Evolutionary conservation across 2,329 filamentous ascomycete species (phyloP).

Genomic region (Neofusicoccum umdonicola): DNA sequence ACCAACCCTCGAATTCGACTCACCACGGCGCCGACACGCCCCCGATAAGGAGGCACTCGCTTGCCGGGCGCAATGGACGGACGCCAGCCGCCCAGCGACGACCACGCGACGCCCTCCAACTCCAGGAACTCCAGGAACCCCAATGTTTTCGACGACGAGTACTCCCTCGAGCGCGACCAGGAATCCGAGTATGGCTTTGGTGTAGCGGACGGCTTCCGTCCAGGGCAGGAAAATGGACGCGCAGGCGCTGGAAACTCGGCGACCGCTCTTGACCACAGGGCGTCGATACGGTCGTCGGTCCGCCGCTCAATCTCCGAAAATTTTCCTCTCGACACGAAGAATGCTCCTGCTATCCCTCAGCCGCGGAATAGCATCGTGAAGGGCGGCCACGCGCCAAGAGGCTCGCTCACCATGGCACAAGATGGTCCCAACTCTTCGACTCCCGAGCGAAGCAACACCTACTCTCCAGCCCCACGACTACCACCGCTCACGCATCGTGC

Average conservation of each 20-base stretch:
- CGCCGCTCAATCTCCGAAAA: slow-evolving; percentile 15
- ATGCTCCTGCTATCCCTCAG: background rate
- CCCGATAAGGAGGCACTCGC: slow-evolving; percentile 18
- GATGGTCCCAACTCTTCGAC: slow-evolving; percentile 21
- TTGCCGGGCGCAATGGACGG: slow-evolving; percentile 36
- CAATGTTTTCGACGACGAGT: slow-evolving; percentile 51
- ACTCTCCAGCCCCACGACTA: slow-evolving; percentile 22
- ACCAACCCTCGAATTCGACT: slow-evolving; percentile 19
- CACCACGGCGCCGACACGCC: slow-evolving; percentile 16
- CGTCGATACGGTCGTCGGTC: slow-evolving; percentile 23
- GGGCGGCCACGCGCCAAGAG: slow-evolving; percentile 25
- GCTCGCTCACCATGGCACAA: slow-evolving; percentile 20
- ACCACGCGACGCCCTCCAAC: slow-evolving; percentile 27
- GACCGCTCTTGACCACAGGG: slow-evolving; percentile 12
- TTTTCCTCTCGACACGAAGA: slow-evolving; percentile 10
- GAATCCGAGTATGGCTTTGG: slow-evolving; percentile 42
- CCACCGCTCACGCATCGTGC: slow-evolving; percentile 31
- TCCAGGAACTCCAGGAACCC: slow-evolving; percentile 33
- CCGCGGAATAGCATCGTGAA: slow-evolving; percentile 39
- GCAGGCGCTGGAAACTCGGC: slow-evolving; percentile 20
- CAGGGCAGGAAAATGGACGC: slow-evolving; percentile 29
- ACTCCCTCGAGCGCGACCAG: slow-evolving; percentile 40
- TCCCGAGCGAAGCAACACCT: slow-evolving; percentile 25
- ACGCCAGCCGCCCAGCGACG: slow-evolving; percentile 32
- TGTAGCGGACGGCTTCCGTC: slow-evolving; percentile 47